phyloP scores from a whole-genome alignment of 2,329 filamentous ascomycete species.

The Aspergillus latus region DNA sequence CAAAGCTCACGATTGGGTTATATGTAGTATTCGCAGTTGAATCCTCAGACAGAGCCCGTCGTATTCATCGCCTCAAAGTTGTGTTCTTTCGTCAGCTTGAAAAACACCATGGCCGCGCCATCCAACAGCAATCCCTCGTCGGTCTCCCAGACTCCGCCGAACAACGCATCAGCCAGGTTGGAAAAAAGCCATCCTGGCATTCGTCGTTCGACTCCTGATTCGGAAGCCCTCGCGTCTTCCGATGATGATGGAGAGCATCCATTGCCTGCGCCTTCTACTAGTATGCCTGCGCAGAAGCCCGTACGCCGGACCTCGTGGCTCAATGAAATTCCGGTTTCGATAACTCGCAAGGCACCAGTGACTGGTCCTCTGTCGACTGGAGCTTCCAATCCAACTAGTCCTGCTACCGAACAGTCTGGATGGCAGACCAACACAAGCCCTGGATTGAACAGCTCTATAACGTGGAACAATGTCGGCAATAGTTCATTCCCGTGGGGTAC shows the following conservation, averaged over 20 bases:
- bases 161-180: conserved; percentile 64
- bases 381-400: conserved; percentile 77
- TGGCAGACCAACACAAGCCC: conserved; percentile 44
- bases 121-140: conserved; percentile 27
- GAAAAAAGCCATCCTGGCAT: conserved; percentile 70
- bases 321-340: conserved; percentile 71
- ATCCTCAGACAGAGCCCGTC: neutral
- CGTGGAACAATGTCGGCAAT: conserved; percentile 48
- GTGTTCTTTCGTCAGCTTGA: conserved; percentile 29
- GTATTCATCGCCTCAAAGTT: conserved; percentile 8
- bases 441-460: conserved; percentile 40
- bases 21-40: neutral
- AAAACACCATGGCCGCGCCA: conserved; percentile 44
- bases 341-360: conserved; percentile 74
- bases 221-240: conserved; percentile 87
- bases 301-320: conserved; percentile 79
- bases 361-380: conserved; percentile 74
- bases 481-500: conserved; percentile 68
- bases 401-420: conserved; percentile 62
- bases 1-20: neutral
- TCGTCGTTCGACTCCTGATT: conserved; percentile 86
- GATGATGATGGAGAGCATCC: conserved; percentile 82
- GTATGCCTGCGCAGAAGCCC: conserved; percentile 58
- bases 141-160: conserved; percentile 50
- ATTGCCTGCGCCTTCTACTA: conserved; percentile 52